Evolutionary conservation across 495 filamentous ascomycete species (phyloP), one percentile per base, ranked within the genome.

Genomic region (Talaromyces borbonicus): DNA sequence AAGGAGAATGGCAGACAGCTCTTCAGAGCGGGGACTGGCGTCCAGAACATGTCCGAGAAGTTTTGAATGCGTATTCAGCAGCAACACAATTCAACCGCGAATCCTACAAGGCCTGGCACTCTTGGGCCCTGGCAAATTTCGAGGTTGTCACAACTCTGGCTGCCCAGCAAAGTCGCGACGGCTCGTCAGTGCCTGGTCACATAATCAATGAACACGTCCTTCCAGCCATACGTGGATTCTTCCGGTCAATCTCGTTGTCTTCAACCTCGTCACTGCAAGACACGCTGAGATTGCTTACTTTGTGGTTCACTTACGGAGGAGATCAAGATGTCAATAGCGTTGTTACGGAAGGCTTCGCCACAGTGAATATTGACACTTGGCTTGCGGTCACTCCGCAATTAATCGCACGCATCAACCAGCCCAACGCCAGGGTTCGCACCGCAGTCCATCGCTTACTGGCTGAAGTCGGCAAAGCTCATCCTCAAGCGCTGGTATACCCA

Each of bases 31-130:
- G 87, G n/a, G 83, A 94, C 55, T 95, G 89, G 90, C 74, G 81
- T 32, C 73, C 85, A 37, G 80, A 84, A 11, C 80, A 86, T 56
- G 68, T 74, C 24, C 66, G 65, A 14, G 69, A 71, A 19, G 85
- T 97, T 36, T 73, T 99, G 16, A 71, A 76, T 27, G 87, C 92
- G 6, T 99, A 96, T 63, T 77, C 80, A 14, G 84, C 87, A 39
- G 92, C 92, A 6, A 97, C 92, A 0, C 79, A 84, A 19, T 95
- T 93, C 65, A 86, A 97, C 52, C 80, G 83, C 36, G 80, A 83
- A 45, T 99, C 90, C 73, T 97, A 99, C 65, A 99, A 97, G 63
- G 92, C 92, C 15, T 99, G 92, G 92, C 92, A 99, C 60, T 81
- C 92, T 3, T 99, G 93, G 92, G 92, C 92, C n/a, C 67, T 97